Percentiles rank a stretch among this genome's conserved stretches.
Evolutionary conservation across 2,329 filamentous ascomycete genomes (phyloP).

Genomic region (Botrytis medusae): DNA sequence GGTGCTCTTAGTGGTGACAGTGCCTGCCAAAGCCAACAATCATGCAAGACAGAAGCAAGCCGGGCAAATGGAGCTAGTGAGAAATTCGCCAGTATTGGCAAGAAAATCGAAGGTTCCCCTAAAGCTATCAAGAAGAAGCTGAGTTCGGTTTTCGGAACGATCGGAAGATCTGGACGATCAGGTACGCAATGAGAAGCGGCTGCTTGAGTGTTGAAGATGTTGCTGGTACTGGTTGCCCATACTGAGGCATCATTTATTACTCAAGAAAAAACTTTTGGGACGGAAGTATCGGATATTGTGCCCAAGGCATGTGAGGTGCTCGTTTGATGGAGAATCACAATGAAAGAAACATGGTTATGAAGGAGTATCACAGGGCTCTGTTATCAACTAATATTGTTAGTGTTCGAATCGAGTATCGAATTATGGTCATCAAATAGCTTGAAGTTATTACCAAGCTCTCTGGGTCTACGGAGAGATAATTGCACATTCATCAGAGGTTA

Average conservation of each 20-base stretch:
- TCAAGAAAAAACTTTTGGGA: background rate
- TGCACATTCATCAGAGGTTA: conserved; percentile 1
- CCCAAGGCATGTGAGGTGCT: background rate
- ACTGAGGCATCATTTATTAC: background rate
- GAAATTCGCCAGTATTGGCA: background rate
- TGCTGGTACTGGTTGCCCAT: background rate
- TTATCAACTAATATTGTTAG: conserved; percentile 7
- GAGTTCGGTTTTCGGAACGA: conserved; percentile 18
- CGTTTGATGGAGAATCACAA: background rate
- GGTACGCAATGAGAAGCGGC: background rate
- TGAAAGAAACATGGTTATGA: background rate
- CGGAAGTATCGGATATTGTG: background rate
- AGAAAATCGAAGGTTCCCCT: conserved; percentile 7
- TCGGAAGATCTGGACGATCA: conserved; percentile 13
- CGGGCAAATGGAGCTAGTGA: background rate
- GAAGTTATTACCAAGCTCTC: background rate
- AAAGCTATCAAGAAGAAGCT: conserved; percentile 16
- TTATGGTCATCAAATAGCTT: conserved; percentile 4
- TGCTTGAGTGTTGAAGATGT: background rate
- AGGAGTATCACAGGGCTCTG: background rate
- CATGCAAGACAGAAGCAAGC: background rate
- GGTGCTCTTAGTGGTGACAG: background rate
- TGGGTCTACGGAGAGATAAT: background rate
- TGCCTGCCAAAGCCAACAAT: background rate
- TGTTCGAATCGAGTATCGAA: background rate